These are phyloP conservation scores for Ascochyta viciae-villosae DNA, from an alignment of 2,329 filamentous ascomycete genomes.

Conservation along the genomic window DNA sequence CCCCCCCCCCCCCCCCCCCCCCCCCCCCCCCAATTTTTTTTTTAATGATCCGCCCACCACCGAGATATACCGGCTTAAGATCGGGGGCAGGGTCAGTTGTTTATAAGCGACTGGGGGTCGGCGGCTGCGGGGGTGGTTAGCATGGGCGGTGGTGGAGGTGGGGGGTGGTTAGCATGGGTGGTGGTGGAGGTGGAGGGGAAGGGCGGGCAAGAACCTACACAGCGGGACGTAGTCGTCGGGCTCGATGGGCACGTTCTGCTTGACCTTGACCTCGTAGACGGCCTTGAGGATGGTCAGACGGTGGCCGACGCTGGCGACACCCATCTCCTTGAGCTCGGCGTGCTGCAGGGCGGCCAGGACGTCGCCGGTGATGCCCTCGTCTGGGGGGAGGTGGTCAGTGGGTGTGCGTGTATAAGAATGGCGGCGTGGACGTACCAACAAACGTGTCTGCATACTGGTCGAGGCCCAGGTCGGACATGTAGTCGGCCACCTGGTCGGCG, in stretches of 20 bases:
- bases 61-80: too few species aligned
- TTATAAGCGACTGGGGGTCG: too few species aligned
- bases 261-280: conserved; percentile 95
- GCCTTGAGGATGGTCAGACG: conserved; percentile 93
- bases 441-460: conserved; percentile 84
- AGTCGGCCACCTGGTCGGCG: conserved; percentile 88
- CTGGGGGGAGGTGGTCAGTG: conserved; percentile 56
- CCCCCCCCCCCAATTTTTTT: too few species aligned
- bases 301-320: conserved; percentile 90
- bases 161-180: conserved; percentile 5
- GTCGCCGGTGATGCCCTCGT: conserved; percentile 94
- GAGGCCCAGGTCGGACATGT: conserved; percentile 79
- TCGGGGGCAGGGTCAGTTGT: too few species aligned
- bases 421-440: conserved; percentile 68
- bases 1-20: too few species aligned
- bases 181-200: not conserved
- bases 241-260: conserved; percentile 89
- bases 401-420: too few species aligned
- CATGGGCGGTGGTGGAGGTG: too few species aligned
- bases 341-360: conserved; percentile 87
- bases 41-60: too few species aligned
- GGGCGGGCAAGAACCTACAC: conserved; percentile 64
- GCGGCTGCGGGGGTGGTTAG: too few species aligned
- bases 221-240: conserved; percentile 92
- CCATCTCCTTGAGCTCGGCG: conserved; percentile 94